These are phyloP conservation scores for Mycogone perniciosa DNA, from an alignment of 2,329 filamentous ascomycete species.

Conservation along the genomic window DNA sequence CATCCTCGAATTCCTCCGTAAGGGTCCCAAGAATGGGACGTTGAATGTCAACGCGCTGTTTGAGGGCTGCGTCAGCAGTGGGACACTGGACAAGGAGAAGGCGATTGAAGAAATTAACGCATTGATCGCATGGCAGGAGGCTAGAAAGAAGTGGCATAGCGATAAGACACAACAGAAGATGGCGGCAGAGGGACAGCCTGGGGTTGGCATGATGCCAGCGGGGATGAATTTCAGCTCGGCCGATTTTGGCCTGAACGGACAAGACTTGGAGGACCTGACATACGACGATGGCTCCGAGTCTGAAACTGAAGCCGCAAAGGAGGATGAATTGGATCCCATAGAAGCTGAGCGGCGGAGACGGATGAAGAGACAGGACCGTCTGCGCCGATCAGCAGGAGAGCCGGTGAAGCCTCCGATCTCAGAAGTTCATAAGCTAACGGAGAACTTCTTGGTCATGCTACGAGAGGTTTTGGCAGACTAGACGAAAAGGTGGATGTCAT, in stretches of 20 bases:
- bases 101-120: conserved; percentile 76
- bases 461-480: conserved; percentile 73
- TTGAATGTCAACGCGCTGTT: conserved; percentile 94
- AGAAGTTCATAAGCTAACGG: conserved; percentile 73
- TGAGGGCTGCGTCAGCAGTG: conserved; percentile 65
- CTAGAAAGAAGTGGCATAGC: conserved; percentile 94
- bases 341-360: conserved; percentile 75
- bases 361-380: conserved; percentile 68
- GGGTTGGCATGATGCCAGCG: conserved; percentile 44
- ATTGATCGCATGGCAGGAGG: conserved; percentile 89
- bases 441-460: conserved; percentile 76
- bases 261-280: conserved; percentile 79
- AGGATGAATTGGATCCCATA: conserved; percentile 81
- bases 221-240: conserved; percentile 62
- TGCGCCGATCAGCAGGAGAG: conserved; percentile 76
- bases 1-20: conserved; percentile 85
- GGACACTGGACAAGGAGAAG: conserved; percentile 61
- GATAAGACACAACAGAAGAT: conserved; percentile 99
- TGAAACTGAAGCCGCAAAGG: conserved; percentile 66
- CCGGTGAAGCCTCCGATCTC: conserved; percentile 71
- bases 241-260: conserved; percentile 85
- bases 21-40: conserved; percentile 77
- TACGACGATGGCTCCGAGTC: conserved; percentile 66
- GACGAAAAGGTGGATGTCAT: not conserved
- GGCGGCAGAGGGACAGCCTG: conserved; percentile 66